Evolutionary conservation across 2,329 filamentous ascomycete species (phyloP).

Genomic region (Monilinia vaccinii-corymbosi): DNA sequence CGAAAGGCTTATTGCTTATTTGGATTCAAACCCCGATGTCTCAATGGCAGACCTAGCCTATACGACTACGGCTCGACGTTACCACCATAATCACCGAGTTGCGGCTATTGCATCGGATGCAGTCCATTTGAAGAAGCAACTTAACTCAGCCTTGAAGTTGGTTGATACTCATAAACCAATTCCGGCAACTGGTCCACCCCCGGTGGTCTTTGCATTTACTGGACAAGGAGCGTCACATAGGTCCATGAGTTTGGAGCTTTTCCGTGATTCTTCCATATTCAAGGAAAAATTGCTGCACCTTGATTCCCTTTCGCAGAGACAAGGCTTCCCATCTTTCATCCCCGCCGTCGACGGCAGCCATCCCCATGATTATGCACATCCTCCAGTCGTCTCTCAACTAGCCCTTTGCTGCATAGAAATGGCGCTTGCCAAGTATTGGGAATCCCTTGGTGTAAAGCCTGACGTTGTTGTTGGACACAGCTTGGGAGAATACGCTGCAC

Average conservation of each 20-base stretch:
- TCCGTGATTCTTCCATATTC: neutral
- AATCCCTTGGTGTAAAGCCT: neutral
- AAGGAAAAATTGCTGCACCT: neutral
- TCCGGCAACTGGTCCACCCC: neutral
- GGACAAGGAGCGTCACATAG: neutral
- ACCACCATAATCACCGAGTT: neutral
- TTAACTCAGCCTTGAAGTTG: too few relatives aligned
- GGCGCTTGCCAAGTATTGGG: neutral
- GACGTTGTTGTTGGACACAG: neutral
- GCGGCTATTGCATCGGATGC: neutral
- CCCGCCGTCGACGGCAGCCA: neutral
- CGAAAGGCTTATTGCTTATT: too few relatives aligned
- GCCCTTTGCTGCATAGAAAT: neutral
- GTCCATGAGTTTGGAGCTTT: neutral
- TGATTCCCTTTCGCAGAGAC: neutral
- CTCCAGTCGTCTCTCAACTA: neutral
- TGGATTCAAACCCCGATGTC: too few relatives aligned
- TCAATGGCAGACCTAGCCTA: neutral
- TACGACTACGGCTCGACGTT: constrained; percentile 1
- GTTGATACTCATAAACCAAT: too few relatives aligned
- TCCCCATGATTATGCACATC: neutral
- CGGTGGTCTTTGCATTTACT: neutral
- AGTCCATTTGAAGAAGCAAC: too few relatives aligned
- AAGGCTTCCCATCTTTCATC: neutral
- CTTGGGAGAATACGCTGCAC: neutral